Base-by-base conservation (phyloP, 2,329 filamentous ascomycete genomes). In the Ampelomyces quisqualis region DNA sequence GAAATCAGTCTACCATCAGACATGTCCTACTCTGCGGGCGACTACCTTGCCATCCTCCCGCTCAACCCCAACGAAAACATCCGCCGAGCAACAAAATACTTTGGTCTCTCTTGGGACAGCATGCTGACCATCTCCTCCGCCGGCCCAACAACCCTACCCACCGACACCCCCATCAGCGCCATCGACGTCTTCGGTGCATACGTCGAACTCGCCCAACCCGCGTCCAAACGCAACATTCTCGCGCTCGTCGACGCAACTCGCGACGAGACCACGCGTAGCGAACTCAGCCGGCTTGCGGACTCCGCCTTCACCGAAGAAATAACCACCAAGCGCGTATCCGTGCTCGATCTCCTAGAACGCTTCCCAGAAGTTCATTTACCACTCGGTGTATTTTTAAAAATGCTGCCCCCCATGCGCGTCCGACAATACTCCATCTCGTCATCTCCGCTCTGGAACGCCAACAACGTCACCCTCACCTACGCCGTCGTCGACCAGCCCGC, bases 381-480 rank as follows among this genome's bases (percentile, higher is more conserved):
- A 0, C 76, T 93, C 17, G 77, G 77, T 3, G 70, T 79, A 13
- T 91, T 86, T 70, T 73, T 93, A 6, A 74, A 76, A 22, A 84
- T 89, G 75, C 77, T 90, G 1, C 85, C 85, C 2, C 84, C 86
- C 0, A 87, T 93, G 82, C 81, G 86, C 19, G 76, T 87, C 26
- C 78, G 86, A n/a, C 84, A 88, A 64, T 90, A 90, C 72, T 87
- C 82, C 21, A 88, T 90, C 58, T 89, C 86, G 0, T 89, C 85
- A 0, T 88, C 85, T 0, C 84, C 86, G 0, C 73, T 88, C 0
- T 73, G 71, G 47, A 76, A 83, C 47, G 73, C 78, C 0, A 70
- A 69, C 8, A 73, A 73, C 42, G 77, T 78, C 35, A 82, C 83
- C 0, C 74, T 90, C 18, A 89, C 85, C 3, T 89, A 85, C 69